These are phyloP conservation scores for Albugo laibachii DNA, from an alignment of 352 stramenopile genomes.

Conservation along the genomic window DNA sequence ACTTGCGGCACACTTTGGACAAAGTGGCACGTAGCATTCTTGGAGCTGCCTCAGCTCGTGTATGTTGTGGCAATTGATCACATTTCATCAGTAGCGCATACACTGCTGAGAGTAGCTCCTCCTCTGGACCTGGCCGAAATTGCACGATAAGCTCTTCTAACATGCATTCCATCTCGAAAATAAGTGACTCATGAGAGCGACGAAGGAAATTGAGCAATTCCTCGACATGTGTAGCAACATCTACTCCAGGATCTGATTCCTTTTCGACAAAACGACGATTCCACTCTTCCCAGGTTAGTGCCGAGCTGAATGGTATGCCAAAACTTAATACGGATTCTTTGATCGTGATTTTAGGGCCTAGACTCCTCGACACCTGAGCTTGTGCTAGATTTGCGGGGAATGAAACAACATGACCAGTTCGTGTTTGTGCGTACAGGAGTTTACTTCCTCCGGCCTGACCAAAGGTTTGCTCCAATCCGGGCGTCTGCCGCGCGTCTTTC, in stretches of 20 bases:
- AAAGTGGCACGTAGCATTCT: conserved; percentile 82
- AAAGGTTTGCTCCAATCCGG: conserved; percentile 9
- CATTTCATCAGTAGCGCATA: conserved; percentile 90
- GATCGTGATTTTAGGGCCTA: conserved; percentile 19
- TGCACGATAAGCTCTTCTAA: conserved; percentile 97
- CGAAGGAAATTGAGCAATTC: conserved; percentile 91
- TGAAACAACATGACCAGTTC: conserved; percentile 57
- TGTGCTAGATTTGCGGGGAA: conserved; percentile 29
- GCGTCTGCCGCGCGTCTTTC: conserved; percentile 5
- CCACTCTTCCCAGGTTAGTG: conserved; percentile 21
- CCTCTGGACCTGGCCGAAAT: conserved; percentile 92
- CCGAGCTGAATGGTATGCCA: conserved; percentile 30
- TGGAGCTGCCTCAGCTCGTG: conserved; percentile 53
- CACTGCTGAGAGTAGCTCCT: conserved; percentile 93
- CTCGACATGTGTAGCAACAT: conserved; percentile 59
- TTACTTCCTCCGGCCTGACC: conserved; percentile 7
- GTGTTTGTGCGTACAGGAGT: conserved; percentile 53
- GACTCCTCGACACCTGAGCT: conserved; percentile 40
- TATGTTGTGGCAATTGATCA: conserved; percentile 69
- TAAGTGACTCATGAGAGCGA: conserved; percentile 74
- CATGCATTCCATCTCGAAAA: conserved; percentile 94
- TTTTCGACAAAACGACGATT: conserved; percentile 6
- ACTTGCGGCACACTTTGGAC: conserved; percentile 82
- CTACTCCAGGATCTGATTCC: conserved; percentile 22
- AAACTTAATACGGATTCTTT: conserved; percentile 40